A percentile compares a stretch with the other conserved stretches of the same genome.
These are phyloP conservation scores for Licmophora abbreviata DNA, from an alignment of 108 stramenopile species.

Conservation along the genomic window DNA sequence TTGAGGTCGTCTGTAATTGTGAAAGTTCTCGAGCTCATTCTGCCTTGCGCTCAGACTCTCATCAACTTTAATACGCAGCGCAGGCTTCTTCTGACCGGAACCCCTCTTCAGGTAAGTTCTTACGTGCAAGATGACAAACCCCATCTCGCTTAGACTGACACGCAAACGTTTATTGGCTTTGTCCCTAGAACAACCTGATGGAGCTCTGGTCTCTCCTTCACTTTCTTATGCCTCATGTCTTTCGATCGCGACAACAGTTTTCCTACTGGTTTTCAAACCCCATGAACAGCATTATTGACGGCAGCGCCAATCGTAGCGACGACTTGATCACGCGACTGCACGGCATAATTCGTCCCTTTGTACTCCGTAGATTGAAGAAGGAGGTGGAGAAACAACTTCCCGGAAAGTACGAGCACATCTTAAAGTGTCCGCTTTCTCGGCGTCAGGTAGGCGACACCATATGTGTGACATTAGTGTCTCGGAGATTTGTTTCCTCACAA, in stretches of 20 bases:
- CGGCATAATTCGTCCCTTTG: conserved; percentile 94
- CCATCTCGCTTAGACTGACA: background rate
- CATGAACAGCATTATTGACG: conserved; percentile 90
- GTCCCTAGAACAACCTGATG: conserved; percentile 87
- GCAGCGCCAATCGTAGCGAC: conserved; percentile 59
- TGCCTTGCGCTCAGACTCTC: too few relatives aligned
- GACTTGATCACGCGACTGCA: conserved; percentile 88
- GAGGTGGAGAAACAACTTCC: conserved; percentile 97
- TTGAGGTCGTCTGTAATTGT: too few relatives aligned
- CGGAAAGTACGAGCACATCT: conserved; percentile 93
- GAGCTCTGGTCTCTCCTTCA: conserved; percentile 90
- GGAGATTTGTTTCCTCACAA: background rate
- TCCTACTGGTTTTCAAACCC: conserved; percentile 99
- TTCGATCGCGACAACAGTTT: conserved; percentile 91
- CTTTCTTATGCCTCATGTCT: conserved; percentile 83
- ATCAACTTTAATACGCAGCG: conserved; percentile 94
- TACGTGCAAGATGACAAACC: background rate
- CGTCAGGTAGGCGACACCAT: conserved; percentile 45
- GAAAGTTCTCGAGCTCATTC: too few relatives aligned
- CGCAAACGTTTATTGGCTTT: conserved; percentile 36
- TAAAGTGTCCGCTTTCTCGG: conserved; percentile 88
- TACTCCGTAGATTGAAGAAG: conserved; percentile 92
- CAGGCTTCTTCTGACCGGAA: conserved; percentile 90
- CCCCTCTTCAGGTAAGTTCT: conserved; percentile 70
- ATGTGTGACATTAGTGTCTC: background rate